Evolutionary conservation across 345 rosid species (phyloP), one percentile per base, ranked within the genome.

Genomic region (Gossypium raimondii): DNA sequence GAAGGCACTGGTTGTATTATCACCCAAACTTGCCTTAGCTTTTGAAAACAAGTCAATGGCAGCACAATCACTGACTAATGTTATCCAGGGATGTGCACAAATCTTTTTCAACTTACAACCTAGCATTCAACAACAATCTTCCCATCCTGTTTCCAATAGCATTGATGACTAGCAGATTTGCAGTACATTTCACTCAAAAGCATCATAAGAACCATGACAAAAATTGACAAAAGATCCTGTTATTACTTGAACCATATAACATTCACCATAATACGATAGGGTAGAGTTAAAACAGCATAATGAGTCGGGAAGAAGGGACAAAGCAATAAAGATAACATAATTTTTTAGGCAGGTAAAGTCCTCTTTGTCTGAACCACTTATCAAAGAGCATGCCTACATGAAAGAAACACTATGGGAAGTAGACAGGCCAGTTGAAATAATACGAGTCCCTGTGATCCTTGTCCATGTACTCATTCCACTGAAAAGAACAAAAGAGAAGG

Each of bases 401-500:
- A 51, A 72, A 70, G 52, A 74, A 34, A 73, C 22, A 78, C 84
- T 88, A 93, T 0, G 90, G 88, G 83, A 91, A 93, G 86, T 89
- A 93, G 76, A 83, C 79, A 43, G 97, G 93, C 97, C 97, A 90
- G 78, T 93, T 90, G 91, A 62, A 82, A 73, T 89, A 93, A 71
- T 93, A 93, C 0, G 90, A 82, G 76, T 91, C 95, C 11, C 95
- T 87, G 76, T 34, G 81, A 56, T 91, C 92, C 73, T 48, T 90
- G 52, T 89, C 95, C 91, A 85, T 89, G 87, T 82, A 81, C 85
- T 89, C 82, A 22, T 93, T 93, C 98, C 98, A 93, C 97, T 93
- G 91, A 72, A 80, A 70, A 64, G 59, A 78, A 77, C 45, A 77
- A 62, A 77, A 73, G 66, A 7, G 63, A 70, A 67, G 69, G 43